phyloP scores from a whole-genome alignment of 2,329 filamentous ascomycete species.

The Cercospora sp. region DNA sequence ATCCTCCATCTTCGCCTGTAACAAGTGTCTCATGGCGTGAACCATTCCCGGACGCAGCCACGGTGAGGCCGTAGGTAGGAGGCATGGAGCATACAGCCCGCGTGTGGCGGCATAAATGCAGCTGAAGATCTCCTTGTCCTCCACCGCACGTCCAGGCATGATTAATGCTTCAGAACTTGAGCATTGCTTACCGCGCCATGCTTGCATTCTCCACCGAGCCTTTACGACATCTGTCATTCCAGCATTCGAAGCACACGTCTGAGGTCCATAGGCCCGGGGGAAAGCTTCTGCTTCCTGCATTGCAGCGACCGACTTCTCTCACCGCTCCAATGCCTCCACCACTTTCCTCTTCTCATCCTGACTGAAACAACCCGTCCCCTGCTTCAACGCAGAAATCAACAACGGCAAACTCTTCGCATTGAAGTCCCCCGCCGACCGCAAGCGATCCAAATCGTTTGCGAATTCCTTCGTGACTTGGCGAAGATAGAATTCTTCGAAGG shows the following conservation, averaged over 20 bases:
- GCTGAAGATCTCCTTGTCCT: not conserved
- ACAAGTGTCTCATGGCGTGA: not conserved
- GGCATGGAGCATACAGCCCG: not conserved
- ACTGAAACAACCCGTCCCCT: conserved; percentile 64
- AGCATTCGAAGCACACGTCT: not conserved
- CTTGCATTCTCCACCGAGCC: not conserved
- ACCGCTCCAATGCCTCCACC: conserved; percentile 14
- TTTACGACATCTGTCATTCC: not conserved
- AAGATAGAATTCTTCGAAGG: conserved; percentile 67
- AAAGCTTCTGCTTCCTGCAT: not conserved
- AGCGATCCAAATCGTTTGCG: conserved; percentile 70
- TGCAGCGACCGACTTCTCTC: not conserved
- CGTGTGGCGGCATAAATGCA: not conserved
- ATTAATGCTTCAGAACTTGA: not conserved
- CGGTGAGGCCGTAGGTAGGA: not conserved
- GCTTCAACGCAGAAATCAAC: conserved; percentile 66
- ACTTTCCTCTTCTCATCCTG: conserved; percentile 53
- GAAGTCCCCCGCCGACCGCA: conserved; percentile 70
- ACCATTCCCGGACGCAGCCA: not conserved
- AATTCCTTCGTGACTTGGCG: conserved; percentile 69
- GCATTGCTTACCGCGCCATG: not conserved
- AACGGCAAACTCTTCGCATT: conserved; percentile 63
- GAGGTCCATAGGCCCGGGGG: not conserved
- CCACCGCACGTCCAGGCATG: not conserved
- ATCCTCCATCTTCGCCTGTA: not conserved